Evolutionary conservation across 441 rosid genomes (phyloP), one percentile per base, ranked within the genome.

Genomic region (Mallotus repandus): DNA sequence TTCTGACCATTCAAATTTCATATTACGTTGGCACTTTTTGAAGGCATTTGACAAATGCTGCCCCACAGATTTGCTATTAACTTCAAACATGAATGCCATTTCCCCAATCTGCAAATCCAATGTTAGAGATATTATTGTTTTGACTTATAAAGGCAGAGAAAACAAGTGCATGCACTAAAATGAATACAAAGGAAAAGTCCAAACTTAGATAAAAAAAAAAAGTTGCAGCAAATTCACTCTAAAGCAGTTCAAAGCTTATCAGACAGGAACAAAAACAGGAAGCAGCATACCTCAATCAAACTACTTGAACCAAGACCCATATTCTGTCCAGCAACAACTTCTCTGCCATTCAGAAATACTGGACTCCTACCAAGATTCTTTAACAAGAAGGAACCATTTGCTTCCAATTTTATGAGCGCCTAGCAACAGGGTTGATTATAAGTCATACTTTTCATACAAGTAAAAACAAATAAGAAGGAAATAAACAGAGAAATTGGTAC

Each of bases 351-450:
- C 76, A 91, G 65, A 79, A 79, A 84, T 25, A 94, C 70, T 14
- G 84, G 79, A 77, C 70, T 78, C 86, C 84, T 91, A 62, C 94
- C 93, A 41, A 94, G 89, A 83, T 94, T 94, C 87, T 83, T 90
- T 73, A 91, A 69, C 75, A 77, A 66, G 84, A 93, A 90, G 54
- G 90, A 89, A 70, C 96, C 96, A 69, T 87, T 80, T 68, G 76
- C 71, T 74, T 89, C 92, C 86, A 93, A 79, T 85, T 81, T 93
- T 73, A 93, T 82, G 70, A 90, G 75, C 50, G 98, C 98, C 97
- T 91, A 78, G 61, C 74, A 77, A 54, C 74, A 68, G 71, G 49
- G 54, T 59, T 14, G 58, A 74, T 52, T 16, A 19, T 46, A 52
- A n/a, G 63, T 79, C 71, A 73, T 69, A 60, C 74, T 71, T 49